Conservation (phyloP, 257 asterid species). For the Nemophila menziesii region DNA sequence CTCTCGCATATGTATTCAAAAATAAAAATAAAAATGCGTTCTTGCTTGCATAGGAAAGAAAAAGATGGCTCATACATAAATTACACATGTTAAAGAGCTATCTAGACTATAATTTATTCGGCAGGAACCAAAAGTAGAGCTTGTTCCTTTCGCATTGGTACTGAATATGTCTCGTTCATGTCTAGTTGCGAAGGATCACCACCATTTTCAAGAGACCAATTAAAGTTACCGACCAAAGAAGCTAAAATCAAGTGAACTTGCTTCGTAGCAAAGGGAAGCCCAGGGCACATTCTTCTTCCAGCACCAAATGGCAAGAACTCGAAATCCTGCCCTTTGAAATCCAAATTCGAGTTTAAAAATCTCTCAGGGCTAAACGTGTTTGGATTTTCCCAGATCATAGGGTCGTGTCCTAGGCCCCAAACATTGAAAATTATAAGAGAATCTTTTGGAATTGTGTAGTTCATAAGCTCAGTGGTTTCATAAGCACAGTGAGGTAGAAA, state of each 20-base stretch:
- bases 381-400: slow-evolving; percentile 17
- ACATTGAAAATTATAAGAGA: slow-evolving; percentile 25
- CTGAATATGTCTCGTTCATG: slow-evolving; percentile 29
- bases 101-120: slow-evolving; percentile 1
- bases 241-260: slow-evolving; percentile 21
- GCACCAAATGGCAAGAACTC: slow-evolving; percentile 28
- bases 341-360: slow-evolving; percentile 22
- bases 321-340: slow-evolving; percentile 22
- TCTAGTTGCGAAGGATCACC: slow-evolving; percentile 14
- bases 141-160: slow-evolving; percentile 29
- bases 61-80: too few species aligned
- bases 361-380: slow-evolving; percentile 22
- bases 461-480: slow-evolving; percentile 20
- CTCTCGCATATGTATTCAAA: too few species aligned
- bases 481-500: slow-evolving; percentile 28
- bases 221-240: slow-evolving; percentile 16
- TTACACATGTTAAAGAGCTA: not conserved
- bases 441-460: slow-evolving; percentile 23
- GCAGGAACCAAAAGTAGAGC: slow-evolving; percentile 22
- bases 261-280: slow-evolving; percentile 20
- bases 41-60: too few species aligned
- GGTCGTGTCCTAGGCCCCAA: slow-evolving; percentile 32
- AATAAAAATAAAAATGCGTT: too few species aligned
- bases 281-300: slow-evolving; percentile 38
- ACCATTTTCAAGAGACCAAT: slow-evolving; percentile 19